Conservation (phyloP, 2,329 filamentous ascomycete genomes). For the Penicillium brevicompactum region DNA sequence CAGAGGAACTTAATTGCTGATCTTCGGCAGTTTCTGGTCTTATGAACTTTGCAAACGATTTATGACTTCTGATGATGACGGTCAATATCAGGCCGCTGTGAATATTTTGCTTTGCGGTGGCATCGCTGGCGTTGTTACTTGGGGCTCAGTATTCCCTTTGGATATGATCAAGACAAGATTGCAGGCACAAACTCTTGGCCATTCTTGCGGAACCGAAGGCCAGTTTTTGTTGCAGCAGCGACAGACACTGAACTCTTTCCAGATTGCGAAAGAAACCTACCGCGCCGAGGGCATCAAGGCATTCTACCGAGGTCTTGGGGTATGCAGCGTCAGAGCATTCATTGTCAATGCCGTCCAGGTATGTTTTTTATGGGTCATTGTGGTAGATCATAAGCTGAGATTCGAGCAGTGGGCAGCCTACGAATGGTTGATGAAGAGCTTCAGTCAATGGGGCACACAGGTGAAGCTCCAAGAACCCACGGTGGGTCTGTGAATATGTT, state of each 20-base stretch:
- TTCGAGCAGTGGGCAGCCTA: conserved; percentile 73
- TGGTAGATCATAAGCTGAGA: conserved; percentile 6
- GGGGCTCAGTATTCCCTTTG: conserved; percentile 86
- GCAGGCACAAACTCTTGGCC: conserved; percentile 66
- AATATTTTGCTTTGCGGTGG: conserved; percentile 82
- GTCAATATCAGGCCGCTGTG: conserved; percentile 54
- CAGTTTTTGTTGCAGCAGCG: conserved; percentile 24
- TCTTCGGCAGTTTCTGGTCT: conserved; percentile 70
- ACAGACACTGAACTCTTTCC: conserved; percentile 55
- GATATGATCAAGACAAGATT: conserved; percentile 91
- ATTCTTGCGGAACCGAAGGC: conserved; percentile 23
- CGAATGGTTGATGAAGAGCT: conserved; percentile 74
- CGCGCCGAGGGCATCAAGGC: conserved; percentile 60
- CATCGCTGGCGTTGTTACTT: conserved; percentile 82
- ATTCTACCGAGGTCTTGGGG: conserved; percentile 73
- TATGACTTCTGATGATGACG: conserved; percentile 51
- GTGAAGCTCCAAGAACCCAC: not conserved
- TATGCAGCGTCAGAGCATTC: conserved; percentile 86
- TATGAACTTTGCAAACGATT: conserved; percentile 75
- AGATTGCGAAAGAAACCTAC: conserved; percentile 69
- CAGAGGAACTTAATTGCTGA: conserved; percentile 1
- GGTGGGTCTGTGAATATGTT: not conserved
- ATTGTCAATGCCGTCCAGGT: conserved; percentile 85
- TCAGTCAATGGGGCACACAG: conserved; percentile 26
- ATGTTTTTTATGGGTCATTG: conserved; percentile 20